Evolutionary conservation across 331 rosid species (phyloP).

Genomic region (Malus hybrid): DNA sequence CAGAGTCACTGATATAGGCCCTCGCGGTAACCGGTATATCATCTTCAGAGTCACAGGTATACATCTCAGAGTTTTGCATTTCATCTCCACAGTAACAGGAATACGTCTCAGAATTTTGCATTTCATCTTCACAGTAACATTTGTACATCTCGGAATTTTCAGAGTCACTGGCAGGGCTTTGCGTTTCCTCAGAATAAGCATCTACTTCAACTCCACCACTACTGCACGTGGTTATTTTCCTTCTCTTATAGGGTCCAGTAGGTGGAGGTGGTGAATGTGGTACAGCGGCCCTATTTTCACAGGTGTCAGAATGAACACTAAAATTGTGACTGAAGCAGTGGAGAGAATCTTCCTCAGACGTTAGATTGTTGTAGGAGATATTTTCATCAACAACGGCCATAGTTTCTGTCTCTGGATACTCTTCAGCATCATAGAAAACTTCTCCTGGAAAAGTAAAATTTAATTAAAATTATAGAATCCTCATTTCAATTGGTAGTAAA

Average conservation of each 20-base stretch:
- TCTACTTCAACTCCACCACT: slow-evolving; percentile 32
- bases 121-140: slow-evolving; percentile 27
- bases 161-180: slow-evolving; percentile 14
- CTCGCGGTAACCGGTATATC: slow-evolving; percentile 20
- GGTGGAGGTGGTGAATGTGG: slow-evolving; percentile 68
- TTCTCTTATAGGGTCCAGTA: slow-evolving; percentile 73
- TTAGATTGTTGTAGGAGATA: slow-evolving; percentile 12
- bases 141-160: slow-evolving; percentile 13
- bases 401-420: slow-evolving; percentile 38
- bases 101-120: slow-evolving; percentile 19
- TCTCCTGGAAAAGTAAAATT: slow-evolving; percentile 50
- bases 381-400: slow-evolving; percentile 32
- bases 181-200: slow-evolving; percentile 24
- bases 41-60: slow-evolving; percentile 25
- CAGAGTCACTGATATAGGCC: slow-evolving; percentile 18
- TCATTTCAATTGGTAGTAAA: slow-evolving; percentile 6
- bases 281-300: slow-evolving; percentile 15
- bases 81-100: slow-evolving; percentile 26
- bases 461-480: slow-evolving; percentile 2
- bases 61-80: slow-evolving; percentile 20
- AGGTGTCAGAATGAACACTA: slow-evolving; percentile 24
- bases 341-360: slow-evolving; percentile 27
- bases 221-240: slow-evolving; percentile 46
- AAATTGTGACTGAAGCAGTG: slow-evolving; percentile 20
- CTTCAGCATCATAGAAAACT: slow-evolving; percentile 66